Evolutionary conservation across 73 alveolate genomes (phyloP).

Genomic region (Paramecium bursaria): DNA sequence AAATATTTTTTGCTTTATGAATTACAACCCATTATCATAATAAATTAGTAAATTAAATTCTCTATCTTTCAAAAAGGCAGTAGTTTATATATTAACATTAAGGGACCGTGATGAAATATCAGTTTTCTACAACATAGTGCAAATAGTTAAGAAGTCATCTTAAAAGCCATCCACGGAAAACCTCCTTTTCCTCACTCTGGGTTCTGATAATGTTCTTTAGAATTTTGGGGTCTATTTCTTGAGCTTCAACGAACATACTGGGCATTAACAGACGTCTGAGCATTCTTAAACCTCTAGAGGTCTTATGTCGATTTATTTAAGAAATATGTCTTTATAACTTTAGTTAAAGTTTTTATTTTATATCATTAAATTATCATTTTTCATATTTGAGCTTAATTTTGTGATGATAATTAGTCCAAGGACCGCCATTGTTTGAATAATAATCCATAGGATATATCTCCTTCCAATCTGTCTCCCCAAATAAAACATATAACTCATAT

Average conservation of each 20-base stretch:
- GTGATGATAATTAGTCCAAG: conserved; percentile 91
- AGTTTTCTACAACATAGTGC: not conserved
- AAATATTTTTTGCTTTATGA: conserved; percentile 17
- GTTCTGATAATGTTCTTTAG: too few species aligned
- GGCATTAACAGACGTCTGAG: too few species aligned
- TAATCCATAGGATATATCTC: conserved; percentile 95
- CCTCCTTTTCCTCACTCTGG: conserved; percentile 49
- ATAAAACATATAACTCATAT: conserved; percentile 92
- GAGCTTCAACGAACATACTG: too few species aligned
- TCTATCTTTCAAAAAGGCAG: conserved; percentile 38
- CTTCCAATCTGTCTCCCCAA: conserved; percentile 81
- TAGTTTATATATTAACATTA: conserved; percentile 17
- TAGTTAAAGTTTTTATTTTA: not conserved
- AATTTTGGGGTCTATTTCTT: too few species aligned
- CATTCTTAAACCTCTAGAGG: too few species aligned
- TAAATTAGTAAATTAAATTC: not conserved
- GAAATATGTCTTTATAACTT: too few species aligned
- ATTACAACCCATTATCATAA: conserved; percentile 35
- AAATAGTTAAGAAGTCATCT: conserved; percentile 17
- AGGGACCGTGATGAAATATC: conserved; percentile 2
- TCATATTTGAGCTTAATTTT: conserved; percentile 51
- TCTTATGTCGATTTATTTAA: too few species aligned
- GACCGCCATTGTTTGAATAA: conserved; percentile 94
- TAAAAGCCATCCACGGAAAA: conserved; percentile 8
- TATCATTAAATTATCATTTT: not conserved